Evolutionary conservation across 1,139 yeast species (phyloP).

Genomic region (Yarrowia galli): DNA sequence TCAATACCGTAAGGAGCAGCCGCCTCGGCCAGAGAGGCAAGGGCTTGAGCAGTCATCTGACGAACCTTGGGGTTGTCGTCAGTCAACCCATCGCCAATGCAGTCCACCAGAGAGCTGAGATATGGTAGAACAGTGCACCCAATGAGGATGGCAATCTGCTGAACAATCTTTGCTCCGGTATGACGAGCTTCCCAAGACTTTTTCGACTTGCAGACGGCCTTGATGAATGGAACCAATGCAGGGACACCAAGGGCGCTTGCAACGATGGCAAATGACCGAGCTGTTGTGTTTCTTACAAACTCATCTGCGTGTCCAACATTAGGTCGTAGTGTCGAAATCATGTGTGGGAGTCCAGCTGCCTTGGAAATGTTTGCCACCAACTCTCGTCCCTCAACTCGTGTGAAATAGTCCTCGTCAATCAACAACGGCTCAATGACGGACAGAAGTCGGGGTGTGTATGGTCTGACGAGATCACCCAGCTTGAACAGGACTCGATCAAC

Average conservation of each 20-base stretch:
- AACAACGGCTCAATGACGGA: slow-evolving; percentile 80
- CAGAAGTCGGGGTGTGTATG: slow-evolving; percentile 75
- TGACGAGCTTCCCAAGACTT: slow-evolving; percentile 88
- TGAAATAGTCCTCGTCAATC: slow-evolving; percentile 76
- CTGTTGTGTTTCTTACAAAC: slow-evolving; percentile 75
- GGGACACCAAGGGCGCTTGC: slow-evolving; percentile 81
- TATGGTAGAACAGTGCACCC: slow-evolving; percentile 85
- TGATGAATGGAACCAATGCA: slow-evolving; percentile 75
- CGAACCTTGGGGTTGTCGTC: slow-evolving; percentile 78
- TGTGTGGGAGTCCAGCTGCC: slow-evolving; percentile 82
- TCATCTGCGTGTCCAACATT: slow-evolving; percentile 87
- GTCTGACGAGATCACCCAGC: slow-evolving; percentile 70
- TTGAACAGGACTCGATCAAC: slow-evolving; percentile 72
- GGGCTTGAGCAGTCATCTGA: slow-evolving; percentile 71
- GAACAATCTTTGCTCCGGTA: slow-evolving; percentile 81
- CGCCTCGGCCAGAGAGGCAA: slow-evolving; percentile 83
- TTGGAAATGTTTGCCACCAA: slow-evolving; percentile 75
- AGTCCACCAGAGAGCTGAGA: slow-evolving; percentile 66
- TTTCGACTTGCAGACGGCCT: slow-evolving; percentile 80
- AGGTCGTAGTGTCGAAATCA: slow-evolving; percentile 78
- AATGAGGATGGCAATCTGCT: slow-evolving; percentile 71
- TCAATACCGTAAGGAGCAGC: slow-evolving; percentile 91
- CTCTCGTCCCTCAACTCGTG: slow-evolving; percentile 81
- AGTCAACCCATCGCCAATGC: slow-evolving; percentile 64
- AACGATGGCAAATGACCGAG: slow-evolving; percentile 84